phyloP scores from a whole-genome alignment of 1,139 yeast species.

The Debaryomyces sp. region DNA sequence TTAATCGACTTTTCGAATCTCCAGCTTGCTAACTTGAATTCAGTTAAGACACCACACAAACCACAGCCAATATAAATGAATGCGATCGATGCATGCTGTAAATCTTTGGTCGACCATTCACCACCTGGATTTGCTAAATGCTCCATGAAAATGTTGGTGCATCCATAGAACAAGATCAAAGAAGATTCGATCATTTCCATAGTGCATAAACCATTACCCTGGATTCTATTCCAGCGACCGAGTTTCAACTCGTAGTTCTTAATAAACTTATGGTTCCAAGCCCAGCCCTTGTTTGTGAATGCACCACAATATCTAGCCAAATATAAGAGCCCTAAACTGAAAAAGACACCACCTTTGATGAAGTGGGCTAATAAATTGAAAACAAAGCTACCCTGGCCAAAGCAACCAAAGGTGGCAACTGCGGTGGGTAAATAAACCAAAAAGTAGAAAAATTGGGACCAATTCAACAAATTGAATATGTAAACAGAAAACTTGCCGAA shows the following conservation, averaged over 20 bases:
- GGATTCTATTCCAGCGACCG: constrained; percentile 30
- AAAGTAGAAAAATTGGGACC: constrained; percentile 66
- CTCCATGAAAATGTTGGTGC: constrained; percentile 85
- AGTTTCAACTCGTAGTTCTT: constrained; percentile 19
- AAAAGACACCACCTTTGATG: constrained; percentile 93
- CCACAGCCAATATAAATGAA: constrained; percentile 94
- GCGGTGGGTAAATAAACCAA: constrained; percentile 70
- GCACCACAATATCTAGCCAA: constrained; percentile 88
- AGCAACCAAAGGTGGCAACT: constrained; percentile 67
- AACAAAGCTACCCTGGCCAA: constrained; percentile 68
- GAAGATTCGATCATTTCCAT: constrained; percentile 87
- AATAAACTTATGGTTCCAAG: constrained; percentile 75
- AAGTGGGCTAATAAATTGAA: constrained; percentile 91
- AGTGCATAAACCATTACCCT: constrained; percentile 62
- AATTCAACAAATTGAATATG: constrained; percentile 58
- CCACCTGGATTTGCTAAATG: constrained; percentile 77
- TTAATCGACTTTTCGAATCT: constrained; percentile 41
- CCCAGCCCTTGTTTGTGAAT: constrained; percentile 76
- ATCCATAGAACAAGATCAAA: constrained; percentile 82
- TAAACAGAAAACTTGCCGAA: constrained; percentile 14
- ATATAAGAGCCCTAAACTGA: constrained; percentile 71
- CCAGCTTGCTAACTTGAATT: constrained; percentile 56
- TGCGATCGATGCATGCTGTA: constrained; percentile 94
- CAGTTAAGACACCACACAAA: constrained; percentile 83
- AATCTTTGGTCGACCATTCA: constrained; percentile 86